Base-by-base conservation (phyloP, 2,329 filamentous ascomycete genomes). In the Aspergillus sp. region DNA sequence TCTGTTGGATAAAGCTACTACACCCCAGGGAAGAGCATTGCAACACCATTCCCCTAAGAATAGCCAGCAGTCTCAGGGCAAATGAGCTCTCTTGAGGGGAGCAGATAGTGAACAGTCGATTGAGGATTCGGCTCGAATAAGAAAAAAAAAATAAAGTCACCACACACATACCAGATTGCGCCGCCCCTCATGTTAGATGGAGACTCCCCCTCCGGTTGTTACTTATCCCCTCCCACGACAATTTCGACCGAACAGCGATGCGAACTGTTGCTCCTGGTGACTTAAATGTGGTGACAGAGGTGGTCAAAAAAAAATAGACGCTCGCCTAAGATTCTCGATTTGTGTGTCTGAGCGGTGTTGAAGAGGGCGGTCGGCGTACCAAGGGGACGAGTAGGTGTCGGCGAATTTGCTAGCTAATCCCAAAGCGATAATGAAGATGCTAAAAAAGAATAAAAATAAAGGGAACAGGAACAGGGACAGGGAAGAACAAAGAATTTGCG, bases 171-270 rank as follows among this genome's bases (percentile, higher is more conserved):
- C 67, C 66, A 68, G 42, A 58, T 57, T 58, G 60, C 60, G 57
- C 42, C 42, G 55, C 63, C 66, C 64, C 66, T 67, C 66, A 69
- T 68, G 55, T 59, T 68, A 63, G 27, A 57, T 52, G 27, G 56
- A 51, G 49, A 59, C 47, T 52, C 27, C 55, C 21, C 61, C 53
- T 52, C 56, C 32, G 51, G 41, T 47, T 53, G 50, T 56, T 55
- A 39, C 39, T 60, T 52, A 19, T 57, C 39, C 49, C 49, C 49
- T 56, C 49, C 58, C 41, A 30, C 58, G 21, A 41, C 42, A 27
- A 36, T 53, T 41, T 10, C 17, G 58, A 25, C 38, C 32, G 15
- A 30, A 39, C 17, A 44, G 27, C 30, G 42, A 53, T 47, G n/a
- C 19, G 27, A 25, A 47, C 39, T 47, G 39, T 32, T 44, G 53